Conservation (phyloP, 108 stramenopile genomes). For the Cylindrotheca fusiformis region DNA sequence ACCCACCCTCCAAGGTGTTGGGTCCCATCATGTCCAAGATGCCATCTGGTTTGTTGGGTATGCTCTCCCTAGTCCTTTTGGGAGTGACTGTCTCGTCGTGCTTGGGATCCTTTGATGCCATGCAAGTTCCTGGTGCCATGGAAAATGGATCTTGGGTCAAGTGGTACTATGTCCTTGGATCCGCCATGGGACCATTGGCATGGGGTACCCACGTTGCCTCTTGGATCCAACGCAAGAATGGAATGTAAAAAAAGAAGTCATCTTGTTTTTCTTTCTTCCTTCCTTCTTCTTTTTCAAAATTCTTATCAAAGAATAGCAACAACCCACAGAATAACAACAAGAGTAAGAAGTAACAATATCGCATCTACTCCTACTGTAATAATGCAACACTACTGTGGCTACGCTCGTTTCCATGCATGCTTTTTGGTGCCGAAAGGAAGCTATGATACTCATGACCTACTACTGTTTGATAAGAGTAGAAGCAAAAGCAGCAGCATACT, state of each 20-base stretch:
- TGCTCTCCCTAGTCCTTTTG: slow-evolving; percentile 67
- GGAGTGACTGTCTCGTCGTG: slow-evolving; percentile 66
- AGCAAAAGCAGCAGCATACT: no score
- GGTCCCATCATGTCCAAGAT: slow-evolving; percentile 95
- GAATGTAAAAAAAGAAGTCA: slow-evolving; percentile 84
- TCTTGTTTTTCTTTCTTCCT: no score
- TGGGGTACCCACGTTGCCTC: slow-evolving; percentile 92
- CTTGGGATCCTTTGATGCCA: slow-evolving; percentile 57
- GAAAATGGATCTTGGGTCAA: slow-evolving; percentile 87
- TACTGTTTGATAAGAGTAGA: no score
- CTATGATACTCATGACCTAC: no score
- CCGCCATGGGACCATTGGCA: slow-evolving; percentile 83
- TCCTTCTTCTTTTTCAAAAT: no score
- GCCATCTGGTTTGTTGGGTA: slow-evolving; percentile 83
- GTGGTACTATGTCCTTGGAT: slow-evolving; percentile 86
- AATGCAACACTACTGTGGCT: no score
- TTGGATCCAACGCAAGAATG: slow-evolving; percentile 94
- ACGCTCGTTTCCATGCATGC: no score
- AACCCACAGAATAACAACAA: no score
- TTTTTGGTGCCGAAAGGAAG: no score
- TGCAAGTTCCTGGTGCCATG: slow-evolving; percentile 83
- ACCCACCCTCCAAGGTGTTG: slow-evolving; percentile 92
- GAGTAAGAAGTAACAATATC: no score
- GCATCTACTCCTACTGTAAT: no score
- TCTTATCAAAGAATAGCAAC: not conserved